Evolutionary conservation across 352 stramenopile genomes (phyloP).

Genomic region (Phytophthora sp.): DNA sequence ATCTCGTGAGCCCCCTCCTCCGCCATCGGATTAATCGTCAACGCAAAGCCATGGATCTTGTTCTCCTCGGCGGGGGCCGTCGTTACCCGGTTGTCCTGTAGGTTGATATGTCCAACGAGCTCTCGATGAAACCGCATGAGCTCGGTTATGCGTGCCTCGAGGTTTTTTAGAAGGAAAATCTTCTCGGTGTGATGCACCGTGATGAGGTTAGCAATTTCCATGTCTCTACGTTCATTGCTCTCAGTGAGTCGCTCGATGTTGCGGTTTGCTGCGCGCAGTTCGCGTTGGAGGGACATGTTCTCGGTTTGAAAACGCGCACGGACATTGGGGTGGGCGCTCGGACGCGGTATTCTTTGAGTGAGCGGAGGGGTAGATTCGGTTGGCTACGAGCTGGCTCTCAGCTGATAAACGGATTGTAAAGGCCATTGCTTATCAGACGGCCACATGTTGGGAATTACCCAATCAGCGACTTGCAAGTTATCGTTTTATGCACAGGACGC

Average conservation of each 20-base stretch:
- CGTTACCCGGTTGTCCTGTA: conserved; percentile 12
- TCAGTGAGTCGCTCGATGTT: conserved; percentile 2
- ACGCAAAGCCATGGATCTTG: conserved; percentile 9
- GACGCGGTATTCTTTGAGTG: background rate
- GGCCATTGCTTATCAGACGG: conserved; percentile 13
- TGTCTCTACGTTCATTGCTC: conserved; percentile 13
- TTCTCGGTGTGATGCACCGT: conserved; percentile 8
- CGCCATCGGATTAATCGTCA: conserved; percentile 3
- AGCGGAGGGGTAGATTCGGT: background rate
- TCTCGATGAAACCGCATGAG: conserved; percentile 5
- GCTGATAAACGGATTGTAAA: conserved; percentile 5
- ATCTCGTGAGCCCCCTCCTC: conserved; percentile 6
- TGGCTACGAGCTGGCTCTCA: conserved; percentile 9
- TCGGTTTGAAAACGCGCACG: conserved; percentile 5
- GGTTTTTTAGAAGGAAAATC: conserved; percentile 10
- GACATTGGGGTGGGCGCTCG: background rate
- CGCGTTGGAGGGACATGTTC: conserved; percentile 2
- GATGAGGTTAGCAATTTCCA: conserved; percentile 7
- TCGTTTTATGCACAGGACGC: conserved; percentile 6
- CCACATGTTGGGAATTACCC: conserved; percentile 9
- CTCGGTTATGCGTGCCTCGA: background rate
- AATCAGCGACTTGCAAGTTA: conserved; percentile 11
- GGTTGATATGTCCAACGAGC: conserved; percentile 3
- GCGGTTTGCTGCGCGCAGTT: conserved; percentile 3
- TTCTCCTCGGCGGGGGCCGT: background rate